These are phyloP conservation scores for Pyricularia grisea DNA, from an alignment of 2,329 filamentous ascomycete species.

Conservation along the genomic window DNA sequence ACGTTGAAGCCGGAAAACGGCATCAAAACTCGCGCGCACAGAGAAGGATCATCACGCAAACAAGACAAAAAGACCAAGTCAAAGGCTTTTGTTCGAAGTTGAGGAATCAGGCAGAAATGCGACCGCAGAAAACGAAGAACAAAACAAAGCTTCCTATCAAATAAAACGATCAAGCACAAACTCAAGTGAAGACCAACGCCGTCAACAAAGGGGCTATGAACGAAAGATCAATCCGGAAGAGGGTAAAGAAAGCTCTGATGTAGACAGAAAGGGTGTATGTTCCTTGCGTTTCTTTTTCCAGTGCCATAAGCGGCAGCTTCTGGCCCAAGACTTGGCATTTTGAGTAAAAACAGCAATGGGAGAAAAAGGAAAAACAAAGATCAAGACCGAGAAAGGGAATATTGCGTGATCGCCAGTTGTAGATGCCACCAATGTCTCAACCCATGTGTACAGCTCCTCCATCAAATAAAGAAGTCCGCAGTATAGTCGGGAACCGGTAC, in stretches of 20 bases:
- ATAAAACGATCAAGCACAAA: not conserved
- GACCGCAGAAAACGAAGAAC: not conserved
- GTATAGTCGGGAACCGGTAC: not conserved
- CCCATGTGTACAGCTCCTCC: not conserved
- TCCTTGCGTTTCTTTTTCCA: not conserved
- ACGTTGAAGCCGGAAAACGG: not conserved
- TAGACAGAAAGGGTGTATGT: not conserved
- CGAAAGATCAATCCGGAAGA: not conserved
- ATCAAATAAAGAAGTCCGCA: not conserved
- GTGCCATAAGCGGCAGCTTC: not conserved
- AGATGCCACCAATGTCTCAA: not conserved
- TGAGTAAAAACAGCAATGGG: not conserved
- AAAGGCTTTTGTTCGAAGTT: not conserved
- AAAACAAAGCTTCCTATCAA: not conserved
- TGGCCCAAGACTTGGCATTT: not conserved
- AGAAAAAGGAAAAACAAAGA: not conserved
- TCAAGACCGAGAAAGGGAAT: not conserved
- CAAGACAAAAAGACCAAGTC: not conserved
- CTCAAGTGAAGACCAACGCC: not conserved
- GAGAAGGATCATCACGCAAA: not conserved
- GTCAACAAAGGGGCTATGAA: not conserved
- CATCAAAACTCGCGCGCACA: not conserved
- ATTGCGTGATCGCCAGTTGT: not conserved
- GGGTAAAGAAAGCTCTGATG: not conserved
- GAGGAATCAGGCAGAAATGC: not conserved